These are phyloP conservation scores for Calocybe gangraenosa DNA, from an alignment of 768 basidiomycete species.

Conservation along the genomic window DNA sequence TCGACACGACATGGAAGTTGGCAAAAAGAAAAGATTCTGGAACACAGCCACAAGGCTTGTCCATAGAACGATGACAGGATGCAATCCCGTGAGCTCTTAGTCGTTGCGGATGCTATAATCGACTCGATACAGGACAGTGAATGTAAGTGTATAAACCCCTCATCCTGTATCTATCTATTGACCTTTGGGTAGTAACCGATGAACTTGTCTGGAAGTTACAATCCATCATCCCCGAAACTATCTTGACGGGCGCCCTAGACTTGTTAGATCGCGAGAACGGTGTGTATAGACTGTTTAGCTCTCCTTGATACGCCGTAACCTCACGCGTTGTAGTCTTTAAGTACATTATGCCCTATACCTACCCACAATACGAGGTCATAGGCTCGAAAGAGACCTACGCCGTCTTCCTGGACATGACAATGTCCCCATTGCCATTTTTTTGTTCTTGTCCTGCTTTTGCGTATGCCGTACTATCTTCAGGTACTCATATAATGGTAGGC, in stretches of 20 bases:
- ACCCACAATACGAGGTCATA: slow-evolving; percentile 60
- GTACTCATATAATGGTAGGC: slow-evolving; percentile 62
- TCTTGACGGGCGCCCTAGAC: slow-evolving; percentile 69
- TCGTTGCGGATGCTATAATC: slow-evolving; percentile 25
- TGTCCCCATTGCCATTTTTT: slow-evolving; percentile 42
- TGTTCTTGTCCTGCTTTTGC: slow-evolving; percentile 77
- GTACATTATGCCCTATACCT: slow-evolving; percentile 53
- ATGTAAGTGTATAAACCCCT: slow-evolving; percentile 22
- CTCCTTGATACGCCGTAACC: not conserved
- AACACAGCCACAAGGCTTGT: slow-evolving; percentile 3
- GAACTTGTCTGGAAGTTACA: slow-evolving; percentile 53
- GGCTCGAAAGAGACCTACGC: slow-evolving; percentile 62
- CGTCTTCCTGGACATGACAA: slow-evolving; percentile 45
- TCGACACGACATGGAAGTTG: slow-evolving; percentile 8
- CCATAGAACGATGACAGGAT: slow-evolving; percentile 10
- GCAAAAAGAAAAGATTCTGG: not conserved
- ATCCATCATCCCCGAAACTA: slow-evolving; percentile 55
- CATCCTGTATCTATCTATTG: not conserved
- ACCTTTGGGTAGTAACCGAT: slow-evolving; percentile 37
- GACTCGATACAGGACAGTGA: slow-evolving; percentile 26
- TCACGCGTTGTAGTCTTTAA: slow-evolving; percentile 46
- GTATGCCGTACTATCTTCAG: slow-evolving; percentile 55
- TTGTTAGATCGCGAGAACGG: slow-evolving; percentile 71
- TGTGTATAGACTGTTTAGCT: slow-evolving; percentile 23
- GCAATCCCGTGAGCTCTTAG: slow-evolving; percentile 19